Evolutionary conservation across 1,284 basidiomycete species (phyloP), one percentile per base, ranked within the genome.

Genomic region (Limonomyces culmigenus): DNA sequence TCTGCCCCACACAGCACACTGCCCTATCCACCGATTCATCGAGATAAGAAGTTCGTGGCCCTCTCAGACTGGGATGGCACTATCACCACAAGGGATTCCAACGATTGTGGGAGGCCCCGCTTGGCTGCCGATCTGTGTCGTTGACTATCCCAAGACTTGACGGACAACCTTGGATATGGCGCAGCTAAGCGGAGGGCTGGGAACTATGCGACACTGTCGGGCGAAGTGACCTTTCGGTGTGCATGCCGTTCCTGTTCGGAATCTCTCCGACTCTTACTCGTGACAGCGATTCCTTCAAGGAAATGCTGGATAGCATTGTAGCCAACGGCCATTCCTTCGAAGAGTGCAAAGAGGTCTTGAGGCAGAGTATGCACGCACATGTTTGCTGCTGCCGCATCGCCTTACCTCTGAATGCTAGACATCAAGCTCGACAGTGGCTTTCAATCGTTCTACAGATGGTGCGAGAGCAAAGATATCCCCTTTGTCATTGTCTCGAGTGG

Each of bases 61-160:
- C 63, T 92, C 31, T 84, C 85, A 38, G 87, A 93, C 55, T 92
- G 86, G 87, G 88, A 91, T 59, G 88, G 87, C 48, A 93, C 86
- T 16, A 92, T 92, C 56, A 92, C 87, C 5, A 86, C 73, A 34
- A 70, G 69, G 47, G 87, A 93, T 56, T 87, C 83, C 15, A 93
- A 93, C 56, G 89, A 93, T 50, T 88, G 83, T 84, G 51, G 45
- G 76, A 56, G 29, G 37, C 38, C 33, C 11, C 33, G 42, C n/a
- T 33, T 36, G 16, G 30, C n/a, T 34, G 19, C 27, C 23, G 17
- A 18, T 18, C 33, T 37, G 41, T 41, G 39, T 42, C 33, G 11
- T 41, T 37, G 40, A 21, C 15, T 23, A 29, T 32, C 19, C 18
- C 33, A 45, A 85, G 80, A 75, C 52, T 52, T 87, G 62, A 85